A percentile compares a stretch with the other conserved stretches of the same genome.
Conservation (phyloP, 2,329 filamentous ascomycete species). For the Decorospora gaudefroyi region DNA sequence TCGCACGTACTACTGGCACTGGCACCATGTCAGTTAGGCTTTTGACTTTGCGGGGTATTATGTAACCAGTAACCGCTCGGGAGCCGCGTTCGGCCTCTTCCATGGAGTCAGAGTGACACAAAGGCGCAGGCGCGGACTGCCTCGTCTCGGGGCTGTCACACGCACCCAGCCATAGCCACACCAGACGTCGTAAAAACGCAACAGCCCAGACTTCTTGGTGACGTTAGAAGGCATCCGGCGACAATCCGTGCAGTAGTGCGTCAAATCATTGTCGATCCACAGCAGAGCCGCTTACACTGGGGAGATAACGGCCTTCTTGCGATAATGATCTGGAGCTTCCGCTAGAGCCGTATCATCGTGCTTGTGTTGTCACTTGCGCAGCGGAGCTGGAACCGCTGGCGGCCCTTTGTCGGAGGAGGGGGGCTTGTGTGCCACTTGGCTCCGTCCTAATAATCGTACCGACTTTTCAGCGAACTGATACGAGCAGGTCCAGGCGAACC, state of each 20-base stretch:
- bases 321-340: no score
- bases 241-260: conserved; percentile 9
- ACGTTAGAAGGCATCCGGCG: no score
- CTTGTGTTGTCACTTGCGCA: no score
- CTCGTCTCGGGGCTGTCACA: conserved; percentile 4
- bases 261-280: background rate
- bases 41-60: conserved; percentile 6
- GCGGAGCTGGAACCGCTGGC: no score
- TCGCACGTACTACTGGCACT: no score
- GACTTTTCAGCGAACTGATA: background rate
- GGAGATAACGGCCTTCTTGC: background rate
- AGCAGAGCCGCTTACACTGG: conserved; percentile 10
- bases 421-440: no score
- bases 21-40: background rate
- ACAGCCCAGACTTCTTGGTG: no score
- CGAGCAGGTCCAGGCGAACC: conserved; percentile 1
- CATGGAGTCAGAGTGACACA: no score
- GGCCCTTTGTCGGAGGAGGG: background rate
- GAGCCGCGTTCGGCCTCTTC: background rate
- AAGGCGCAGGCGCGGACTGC: background rate
- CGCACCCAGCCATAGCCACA: background rate
- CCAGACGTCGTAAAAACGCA: no score
- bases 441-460: conserved; percentile 4
- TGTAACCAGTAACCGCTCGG: background rate
- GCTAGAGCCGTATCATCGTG: background rate